phyloP scores from a whole-genome alignment of 129 eudicot genomes.

The Kitagawia praeruptora region DNA sequence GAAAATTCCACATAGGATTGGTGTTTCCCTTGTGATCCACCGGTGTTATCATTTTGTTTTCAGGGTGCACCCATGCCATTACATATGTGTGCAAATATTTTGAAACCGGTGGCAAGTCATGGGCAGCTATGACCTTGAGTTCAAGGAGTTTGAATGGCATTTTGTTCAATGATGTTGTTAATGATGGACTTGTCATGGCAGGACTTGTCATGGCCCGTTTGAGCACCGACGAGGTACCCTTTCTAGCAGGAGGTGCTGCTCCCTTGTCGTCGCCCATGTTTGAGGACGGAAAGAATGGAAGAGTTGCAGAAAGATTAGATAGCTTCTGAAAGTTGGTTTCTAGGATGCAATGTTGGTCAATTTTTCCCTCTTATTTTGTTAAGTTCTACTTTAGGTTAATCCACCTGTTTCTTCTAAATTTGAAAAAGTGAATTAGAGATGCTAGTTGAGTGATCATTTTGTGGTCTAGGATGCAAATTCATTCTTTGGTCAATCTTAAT shows the following conservation, averaged over 20 bases:
- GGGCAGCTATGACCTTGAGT: conserved; percentile 35
- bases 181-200: background rate
- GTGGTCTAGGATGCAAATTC: background rate
- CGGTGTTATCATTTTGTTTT: conserved; percentile 34
- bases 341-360: background rate
- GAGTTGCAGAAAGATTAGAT: background rate
- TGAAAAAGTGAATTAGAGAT: background rate
- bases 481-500: background rate
- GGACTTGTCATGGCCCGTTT: background rate
- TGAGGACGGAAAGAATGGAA: background rate
- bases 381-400: background rate
- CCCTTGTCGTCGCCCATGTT: background rate
- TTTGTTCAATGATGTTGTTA: background rate
- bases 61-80: conserved; percentile 39
- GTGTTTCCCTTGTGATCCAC: conserved; percentile 41
- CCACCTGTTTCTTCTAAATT: background rate
- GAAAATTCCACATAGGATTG: conserved; percentile 43
- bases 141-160: conserved; percentile 28
- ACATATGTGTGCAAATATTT: conserved; percentile 40
- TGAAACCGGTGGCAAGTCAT: conserved; percentile 45
- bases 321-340: background rate
- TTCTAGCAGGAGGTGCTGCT: background rate
- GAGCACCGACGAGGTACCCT: background rate
- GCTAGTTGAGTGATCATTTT: background rate
- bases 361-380: background rate